Evolutionary conservation across 257 asterid genomes (phyloP).

Genomic region (Gardenia jasminoides): DNA sequence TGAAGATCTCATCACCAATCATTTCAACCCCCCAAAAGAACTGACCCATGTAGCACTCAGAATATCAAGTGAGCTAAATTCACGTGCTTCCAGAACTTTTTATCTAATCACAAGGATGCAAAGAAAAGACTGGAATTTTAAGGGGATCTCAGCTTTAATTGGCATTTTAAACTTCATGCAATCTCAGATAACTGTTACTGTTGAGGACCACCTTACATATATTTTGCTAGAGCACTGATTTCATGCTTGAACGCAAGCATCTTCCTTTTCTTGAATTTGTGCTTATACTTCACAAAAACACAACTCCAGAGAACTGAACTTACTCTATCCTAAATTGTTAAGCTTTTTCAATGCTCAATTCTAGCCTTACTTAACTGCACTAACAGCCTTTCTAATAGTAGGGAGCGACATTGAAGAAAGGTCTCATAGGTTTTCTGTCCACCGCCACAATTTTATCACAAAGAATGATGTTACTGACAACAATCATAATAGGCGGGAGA

Average conservation of each 20-base stretch:
- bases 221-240: neutral
- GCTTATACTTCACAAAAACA: neutral
- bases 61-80: too few species aligned
- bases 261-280: neutral
- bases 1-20: neutral
- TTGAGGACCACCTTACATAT: neutral
- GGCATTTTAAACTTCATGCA: too few species aligned
- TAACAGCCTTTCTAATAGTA: neutral
- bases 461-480: slow-evolving; percentile 80
- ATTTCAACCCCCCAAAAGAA: neutral
- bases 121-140: too few species aligned
- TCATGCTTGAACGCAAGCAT: neutral
- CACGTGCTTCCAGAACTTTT: neutral
- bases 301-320: neutral
- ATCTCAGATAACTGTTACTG: neutral
- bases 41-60: neutral
- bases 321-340: neutral
- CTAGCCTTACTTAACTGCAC: neutral
- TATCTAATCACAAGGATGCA: neutral
- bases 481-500: too few species aligned
- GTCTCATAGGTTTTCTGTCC: slow-evolving; percentile 64
- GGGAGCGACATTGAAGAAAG: neutral
- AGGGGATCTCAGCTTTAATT: too few species aligned
- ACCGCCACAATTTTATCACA: slow-evolving; percentile 84
- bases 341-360: neutral